These are phyloP conservation scores for Candolleomyces eurysporus DNA, from an alignment of 768 basidiomycete genomes.

Conservation along the genomic window DNA sequence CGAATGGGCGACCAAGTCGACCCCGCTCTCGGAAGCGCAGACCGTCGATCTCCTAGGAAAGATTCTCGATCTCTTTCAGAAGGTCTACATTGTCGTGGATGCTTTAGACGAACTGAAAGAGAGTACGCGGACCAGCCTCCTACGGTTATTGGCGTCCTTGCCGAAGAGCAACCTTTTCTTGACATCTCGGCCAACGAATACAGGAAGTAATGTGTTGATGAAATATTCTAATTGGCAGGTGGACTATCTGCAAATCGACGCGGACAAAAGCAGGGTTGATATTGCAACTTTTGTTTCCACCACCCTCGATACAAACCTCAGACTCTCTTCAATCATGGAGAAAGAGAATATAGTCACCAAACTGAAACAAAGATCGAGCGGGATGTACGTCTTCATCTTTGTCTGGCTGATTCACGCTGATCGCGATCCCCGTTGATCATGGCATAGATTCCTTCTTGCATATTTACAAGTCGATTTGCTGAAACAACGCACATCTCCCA, in stretches of 20 bases:
- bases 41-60: neutral
- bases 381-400: constrained; percentile 2
- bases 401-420: no score
- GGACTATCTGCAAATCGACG: neutral
- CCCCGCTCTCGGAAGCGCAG: neutral
- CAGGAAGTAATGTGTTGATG: no score
- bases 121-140: neutral
- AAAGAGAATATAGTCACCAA: neutral
- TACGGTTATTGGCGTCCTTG: neutral
- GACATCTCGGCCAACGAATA: neutral
- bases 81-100: neutral
- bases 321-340: neutral
- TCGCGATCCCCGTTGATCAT: neutral
- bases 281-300: neutral
- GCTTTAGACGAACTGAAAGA: constrained; percentile 1
- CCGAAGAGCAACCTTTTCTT: neutral
- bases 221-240: neutral
- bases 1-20: neutral
- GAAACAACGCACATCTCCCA: neutral
- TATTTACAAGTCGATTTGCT: constrained; percentile 3
- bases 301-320: neutral
- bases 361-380: neutral
- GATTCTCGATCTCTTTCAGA: neutral
- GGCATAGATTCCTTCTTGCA: constrained; percentile 2
- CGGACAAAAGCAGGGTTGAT: neutral